Conservation (phyloP, 2,329 filamentous ascomycete genomes). For the Stagonosporopsis tanaceti region DNA sequence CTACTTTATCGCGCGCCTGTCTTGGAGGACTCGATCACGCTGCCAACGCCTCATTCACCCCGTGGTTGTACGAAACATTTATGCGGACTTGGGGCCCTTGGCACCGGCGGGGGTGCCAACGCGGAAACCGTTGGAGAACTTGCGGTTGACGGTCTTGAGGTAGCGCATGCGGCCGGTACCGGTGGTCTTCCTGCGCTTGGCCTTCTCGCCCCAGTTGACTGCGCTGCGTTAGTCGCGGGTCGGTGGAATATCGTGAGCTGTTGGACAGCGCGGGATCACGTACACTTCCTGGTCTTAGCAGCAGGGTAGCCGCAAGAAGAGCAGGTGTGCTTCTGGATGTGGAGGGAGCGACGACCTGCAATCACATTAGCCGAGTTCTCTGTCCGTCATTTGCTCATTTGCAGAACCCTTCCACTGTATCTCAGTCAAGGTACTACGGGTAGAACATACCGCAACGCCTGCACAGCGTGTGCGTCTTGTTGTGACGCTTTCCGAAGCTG, state of each 20-base stretch:
- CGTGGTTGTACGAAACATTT: conserved; percentile 28
- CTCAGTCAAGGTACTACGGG: conserved; percentile 24
- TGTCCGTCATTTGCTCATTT: conserved; percentile 19
- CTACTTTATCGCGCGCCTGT: conserved; percentile 43
- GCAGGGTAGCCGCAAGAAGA: conserved; percentile 94
- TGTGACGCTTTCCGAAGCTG: conserved; percentile 84
- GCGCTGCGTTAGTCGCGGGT: conserved; percentile 43
- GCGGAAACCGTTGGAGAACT: conserved; percentile 99
- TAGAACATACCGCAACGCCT: conserved; percentile 89
- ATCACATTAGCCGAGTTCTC: conserved; percentile 39
- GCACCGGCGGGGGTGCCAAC: conserved; percentile 85
- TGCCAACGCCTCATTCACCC: conserved; percentile 29
- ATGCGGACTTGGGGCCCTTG: conserved; percentile 64
- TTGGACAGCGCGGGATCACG: conserved; percentile 55
- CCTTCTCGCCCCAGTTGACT: conserved; percentile 99
- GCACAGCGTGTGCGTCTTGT: conserved; percentile 98
- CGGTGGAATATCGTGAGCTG: conserved; percentile 7
- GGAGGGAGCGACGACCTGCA: conserved; percentile 90
- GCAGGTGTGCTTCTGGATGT: conserved; percentile 99
- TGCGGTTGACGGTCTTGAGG: conserved; percentile 89
- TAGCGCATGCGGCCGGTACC: conserved; percentile 96
- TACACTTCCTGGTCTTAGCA: conserved; percentile 99
- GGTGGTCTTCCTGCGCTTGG: conserved; percentile 99
- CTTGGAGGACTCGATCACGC: conserved; percentile 37
- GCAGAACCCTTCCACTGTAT: conserved; percentile 24